Conservation (phyloP, 1,139 yeast species). For the Scheffersomyces cryptocercus region DNA sequence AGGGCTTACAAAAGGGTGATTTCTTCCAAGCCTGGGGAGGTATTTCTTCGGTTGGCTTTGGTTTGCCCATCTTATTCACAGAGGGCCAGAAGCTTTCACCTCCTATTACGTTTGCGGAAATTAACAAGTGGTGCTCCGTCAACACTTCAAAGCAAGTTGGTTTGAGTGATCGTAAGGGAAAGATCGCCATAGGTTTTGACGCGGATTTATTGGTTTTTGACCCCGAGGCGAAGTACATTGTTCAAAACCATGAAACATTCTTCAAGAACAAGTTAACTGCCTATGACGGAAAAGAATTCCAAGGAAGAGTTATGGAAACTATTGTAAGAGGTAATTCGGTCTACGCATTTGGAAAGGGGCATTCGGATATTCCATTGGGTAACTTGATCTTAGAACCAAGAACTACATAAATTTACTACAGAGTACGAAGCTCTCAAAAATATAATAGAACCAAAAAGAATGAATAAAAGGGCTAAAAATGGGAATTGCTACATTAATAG, state of each 20-base stretch:
- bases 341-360: constrained; percentile 60
- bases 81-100: constrained; percentile 61
- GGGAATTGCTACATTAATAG: too few relatives aligned
- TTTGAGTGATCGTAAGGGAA: constrained; percentile 69
- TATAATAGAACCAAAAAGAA: background rate
- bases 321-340: constrained; percentile 72
- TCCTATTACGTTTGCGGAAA: constrained; percentile 58
- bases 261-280: constrained; percentile 90
- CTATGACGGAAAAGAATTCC: constrained; percentile 66
- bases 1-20: constrained; percentile 79
- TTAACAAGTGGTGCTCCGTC: constrained; percentile 74
- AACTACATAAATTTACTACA: constrained; percentile 4
- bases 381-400: constrained; percentile 60
- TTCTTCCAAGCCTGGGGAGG: constrained; percentile 97
- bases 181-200: constrained; percentile 69
- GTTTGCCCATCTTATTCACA: constrained; percentile 77
- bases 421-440: background rate
- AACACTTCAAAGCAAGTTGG: constrained; percentile 90
- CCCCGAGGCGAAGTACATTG: constrained; percentile 53
- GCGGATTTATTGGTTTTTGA: constrained; percentile 88
- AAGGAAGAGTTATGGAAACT: constrained; percentile 78
- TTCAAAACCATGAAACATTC: constrained; percentile 59
- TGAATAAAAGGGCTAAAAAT: background rate
- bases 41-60: constrained; percentile 90
- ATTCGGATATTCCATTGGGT: constrained; percentile 58